phyloP scores from a whole-genome alignment of 768 basidiomycete genomes.

The Russula ochroleuca region DNA sequence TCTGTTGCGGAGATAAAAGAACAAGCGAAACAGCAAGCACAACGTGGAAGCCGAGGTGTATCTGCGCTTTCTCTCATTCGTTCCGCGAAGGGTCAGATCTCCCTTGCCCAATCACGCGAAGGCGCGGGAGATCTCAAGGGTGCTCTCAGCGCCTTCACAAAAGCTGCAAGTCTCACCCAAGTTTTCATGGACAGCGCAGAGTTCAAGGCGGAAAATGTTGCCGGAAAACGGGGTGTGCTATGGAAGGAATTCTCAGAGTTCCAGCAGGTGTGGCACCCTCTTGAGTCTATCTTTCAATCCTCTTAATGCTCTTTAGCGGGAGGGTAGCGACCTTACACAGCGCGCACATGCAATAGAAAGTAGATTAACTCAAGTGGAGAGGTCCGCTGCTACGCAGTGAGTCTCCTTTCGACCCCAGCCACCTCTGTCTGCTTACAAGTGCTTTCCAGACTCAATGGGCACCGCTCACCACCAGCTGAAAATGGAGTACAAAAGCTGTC shows the following conservation, averaged over 20 bases:
- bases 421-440: slow-evolving; percentile 17
- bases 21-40: slow-evolving; percentile 45
- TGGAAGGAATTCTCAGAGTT: slow-evolving; percentile 63
- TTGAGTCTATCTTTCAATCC: background rate
- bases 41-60: slow-evolving; percentile 52
- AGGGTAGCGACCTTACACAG: slow-evolving; percentile 38
- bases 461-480: slow-evolving; percentile 15
- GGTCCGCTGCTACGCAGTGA: slow-evolving; percentile 34
- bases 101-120: slow-evolving; percentile 50
- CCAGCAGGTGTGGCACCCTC: slow-evolving; percentile 46
- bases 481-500: slow-evolving; percentile 35
- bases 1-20: slow-evolving; percentile 48
- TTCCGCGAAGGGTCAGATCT: slow-evolving; percentile 55
- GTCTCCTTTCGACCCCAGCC: slow-evolving; percentile 17
- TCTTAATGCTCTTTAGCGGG: slow-evolving; percentile 32
- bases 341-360: slow-evolving; percentile 45
- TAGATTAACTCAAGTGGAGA: slow-evolving; percentile 45
- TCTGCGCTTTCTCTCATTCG: slow-evolving; percentile 59
- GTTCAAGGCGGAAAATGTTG: slow-evolving; percentile 46
- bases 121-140: slow-evolving; percentile 54
- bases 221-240: slow-evolving; percentile 50
- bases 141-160: slow-evolving; percentile 57
- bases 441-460: slow-evolving; percentile 19
- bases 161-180: slow-evolving; percentile 54
- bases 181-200: slow-evolving; percentile 59